Evolutionary conservation across 225 moss, liverwort and hornwort species (phyloP).

Genomic region (Pseudoscleropodium purum): DNA sequence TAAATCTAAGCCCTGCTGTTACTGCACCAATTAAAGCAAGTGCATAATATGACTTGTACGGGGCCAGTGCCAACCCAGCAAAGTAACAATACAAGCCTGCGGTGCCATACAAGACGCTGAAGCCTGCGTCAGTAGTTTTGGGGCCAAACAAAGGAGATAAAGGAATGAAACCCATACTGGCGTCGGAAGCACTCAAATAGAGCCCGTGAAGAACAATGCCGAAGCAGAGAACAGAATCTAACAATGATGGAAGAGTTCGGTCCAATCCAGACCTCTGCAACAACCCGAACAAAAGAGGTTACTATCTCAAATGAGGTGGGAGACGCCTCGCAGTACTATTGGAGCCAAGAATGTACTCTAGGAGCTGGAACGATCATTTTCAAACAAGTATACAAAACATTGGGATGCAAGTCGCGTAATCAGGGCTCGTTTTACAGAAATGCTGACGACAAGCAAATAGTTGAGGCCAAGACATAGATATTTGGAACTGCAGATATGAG

Average conservation of each 20-base stretch:
- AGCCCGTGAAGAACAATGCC: constrained; percentile 89
- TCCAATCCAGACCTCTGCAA: constrained; percentile 88
- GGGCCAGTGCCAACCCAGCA: constrained; percentile 76
- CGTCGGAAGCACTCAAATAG: constrained; percentile 51
- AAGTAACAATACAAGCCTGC: constrained; percentile 90
- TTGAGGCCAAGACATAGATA: not conserved
- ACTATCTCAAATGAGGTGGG: not conserved
- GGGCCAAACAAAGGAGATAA: constrained; percentile 42
- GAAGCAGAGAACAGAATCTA: constrained; percentile 74
- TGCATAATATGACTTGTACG: constrained; percentile 83
- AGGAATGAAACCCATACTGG: constrained; percentile 43
- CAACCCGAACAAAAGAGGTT: not conserved
- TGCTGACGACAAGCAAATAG: not conserved
- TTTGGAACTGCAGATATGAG: not conserved
- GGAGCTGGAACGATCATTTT: not conserved
- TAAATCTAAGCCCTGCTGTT: constrained; percentile 59
- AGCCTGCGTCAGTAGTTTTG: constrained; percentile 48
- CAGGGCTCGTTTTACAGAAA: not conserved
- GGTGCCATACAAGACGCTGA: constrained; percentile 71
- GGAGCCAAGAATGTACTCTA: not conserved
- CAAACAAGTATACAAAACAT: not conserved
- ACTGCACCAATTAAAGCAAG: constrained; percentile 77
- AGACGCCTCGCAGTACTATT: not conserved
- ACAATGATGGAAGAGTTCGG: constrained; percentile 65
- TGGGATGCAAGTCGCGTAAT: not conserved